These are phyloP conservation scores for Solanum raphanifolium DNA, from an alignment of 257 asterid species.

Conservation along the genomic window DNA sequence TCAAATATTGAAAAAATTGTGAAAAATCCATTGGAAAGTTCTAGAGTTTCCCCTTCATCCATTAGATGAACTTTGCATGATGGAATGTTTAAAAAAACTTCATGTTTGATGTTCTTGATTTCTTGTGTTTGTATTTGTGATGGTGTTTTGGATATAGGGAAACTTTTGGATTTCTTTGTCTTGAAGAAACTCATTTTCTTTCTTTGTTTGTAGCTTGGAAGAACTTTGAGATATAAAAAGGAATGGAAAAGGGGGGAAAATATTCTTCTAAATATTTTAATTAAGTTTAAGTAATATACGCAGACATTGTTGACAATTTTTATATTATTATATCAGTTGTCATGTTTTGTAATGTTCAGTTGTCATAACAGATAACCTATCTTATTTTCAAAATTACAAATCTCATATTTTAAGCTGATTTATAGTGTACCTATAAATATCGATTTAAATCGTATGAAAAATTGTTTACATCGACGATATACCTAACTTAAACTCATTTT, in stretches of 20 bases:
- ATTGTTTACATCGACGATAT: background rate
- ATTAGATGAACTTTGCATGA: conserved; percentile 58
- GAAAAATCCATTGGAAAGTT: conserved; percentile 55
- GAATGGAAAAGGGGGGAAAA: background rate
- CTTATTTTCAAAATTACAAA: background rate
- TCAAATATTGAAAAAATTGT: conserved; percentile 36
- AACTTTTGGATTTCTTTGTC: conserved; percentile 31
- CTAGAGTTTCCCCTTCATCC: conserved; percentile 58
- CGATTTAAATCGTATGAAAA: background rate
- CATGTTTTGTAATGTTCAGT: background rate
- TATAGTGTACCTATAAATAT: background rate
- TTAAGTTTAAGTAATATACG: background rate
- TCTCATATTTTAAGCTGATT: background rate
- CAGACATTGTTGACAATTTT: fast-evolving
- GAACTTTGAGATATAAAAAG: background rate
- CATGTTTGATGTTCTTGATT: conserved; percentile 36
- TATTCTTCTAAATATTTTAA: background rate
- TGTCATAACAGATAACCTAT: background rate
- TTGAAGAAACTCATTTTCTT: conserved; percentile 40
- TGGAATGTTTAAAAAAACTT: conserved; percentile 34
- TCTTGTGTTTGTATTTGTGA: conserved; percentile 15
- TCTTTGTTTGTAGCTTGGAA: background rate
- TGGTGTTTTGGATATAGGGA: background rate
- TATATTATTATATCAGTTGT: background rate
- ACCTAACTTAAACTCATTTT: background rate